These are phyloP conservation scores for Termitomyces sp. DNA, from an alignment of 768 basidiomycete species.

Conservation along the genomic window DNA sequence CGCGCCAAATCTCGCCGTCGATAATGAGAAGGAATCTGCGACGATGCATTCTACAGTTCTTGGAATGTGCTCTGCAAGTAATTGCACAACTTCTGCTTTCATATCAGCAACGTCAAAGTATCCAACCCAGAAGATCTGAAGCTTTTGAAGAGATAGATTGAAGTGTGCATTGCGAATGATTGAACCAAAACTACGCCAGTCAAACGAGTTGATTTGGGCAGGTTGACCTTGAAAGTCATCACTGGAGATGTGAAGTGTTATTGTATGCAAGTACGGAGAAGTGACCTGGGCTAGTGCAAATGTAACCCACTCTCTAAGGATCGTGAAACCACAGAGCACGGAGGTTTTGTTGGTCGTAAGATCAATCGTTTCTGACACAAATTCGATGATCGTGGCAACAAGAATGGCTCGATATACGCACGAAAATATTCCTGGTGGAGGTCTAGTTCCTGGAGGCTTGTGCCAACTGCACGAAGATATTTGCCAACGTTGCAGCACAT, in stretches of 20 bases:
- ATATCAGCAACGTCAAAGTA: background rate
- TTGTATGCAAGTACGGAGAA: slow-evolving; percentile 5
- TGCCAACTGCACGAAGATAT: background rate
- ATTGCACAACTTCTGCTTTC: background rate
- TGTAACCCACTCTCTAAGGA: slow-evolving; percentile 1
- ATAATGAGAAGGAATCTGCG: background rate
- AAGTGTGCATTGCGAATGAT: slow-evolving; percentile 3
- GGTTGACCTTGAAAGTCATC: background rate
- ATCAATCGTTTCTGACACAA: slow-evolving; percentile 1
- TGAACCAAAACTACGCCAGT: slow-evolving; percentile 6
- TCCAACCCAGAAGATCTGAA: slow-evolving; percentile 3
- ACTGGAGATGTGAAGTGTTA: slow-evolving; percentile 2
- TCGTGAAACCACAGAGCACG: slow-evolving; percentile 10
- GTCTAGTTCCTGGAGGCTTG: slow-evolving; percentile 9
- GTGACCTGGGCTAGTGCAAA: background rate
- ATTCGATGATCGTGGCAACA: background rate
- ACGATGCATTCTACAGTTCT: background rate
- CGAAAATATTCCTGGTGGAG: background rate
- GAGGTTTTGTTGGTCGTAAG: slow-evolving; percentile 5
- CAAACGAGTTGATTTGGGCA: background rate
- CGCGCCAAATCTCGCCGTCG: background rate
- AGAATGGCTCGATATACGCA: background rate
- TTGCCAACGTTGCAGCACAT: background rate
- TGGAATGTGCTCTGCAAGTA: background rate
- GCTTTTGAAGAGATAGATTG: background rate